These are phyloP conservation scores for Jamesozyma spencerorum DNA, from an alignment of 805 yeast genomes.

Conservation along the genomic window DNA sequence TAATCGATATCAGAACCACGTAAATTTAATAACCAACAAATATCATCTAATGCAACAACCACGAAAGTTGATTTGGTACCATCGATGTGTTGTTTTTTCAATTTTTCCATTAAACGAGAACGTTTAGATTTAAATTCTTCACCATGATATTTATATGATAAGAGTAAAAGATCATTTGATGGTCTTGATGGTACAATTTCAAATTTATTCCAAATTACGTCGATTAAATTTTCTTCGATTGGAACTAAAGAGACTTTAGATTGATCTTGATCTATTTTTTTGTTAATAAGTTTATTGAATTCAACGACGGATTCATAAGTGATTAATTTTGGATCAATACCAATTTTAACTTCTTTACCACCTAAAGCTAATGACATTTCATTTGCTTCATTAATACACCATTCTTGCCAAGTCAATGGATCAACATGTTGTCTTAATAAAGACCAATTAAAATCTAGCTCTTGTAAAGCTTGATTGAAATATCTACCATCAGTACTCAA, in stretches of 20 bases:
- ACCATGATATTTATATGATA: conserved; percentile 55
- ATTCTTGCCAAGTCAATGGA: conserved; percentile 70
- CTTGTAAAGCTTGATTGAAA: conserved; percentile 80
- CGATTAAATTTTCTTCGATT: conserved; percentile 59
- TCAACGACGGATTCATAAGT: conserved; percentile 33
- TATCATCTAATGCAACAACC: conserved; percentile 72
- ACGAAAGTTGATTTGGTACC: conserved; percentile 35
- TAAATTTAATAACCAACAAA: conserved; percentile 83
- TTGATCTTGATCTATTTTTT: background rate
- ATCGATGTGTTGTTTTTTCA: conserved; percentile 22
- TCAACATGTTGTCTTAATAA: conserved; percentile 77
- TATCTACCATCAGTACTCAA: conserved; percentile 92
- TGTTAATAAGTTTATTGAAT: conserved; percentile 25
- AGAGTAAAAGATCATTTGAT: conserved; percentile 39
- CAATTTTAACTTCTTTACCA: conserved; percentile 42
- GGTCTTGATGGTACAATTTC: conserved; percentile 57
- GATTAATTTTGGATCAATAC: conserved; percentile 76
- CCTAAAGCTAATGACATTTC: conserved; percentile 36
- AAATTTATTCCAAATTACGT: conserved; percentile 58
- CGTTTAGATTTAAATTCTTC: conserved; percentile 52
- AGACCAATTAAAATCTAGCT: conserved; percentile 71
- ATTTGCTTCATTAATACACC: conserved; percentile 51
- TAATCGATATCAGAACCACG: conserved; percentile 77
- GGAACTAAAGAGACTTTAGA: conserved; percentile 40
- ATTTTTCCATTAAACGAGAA: conserved; percentile 32